These are phyloP conservation scores for Arthromyces matolae DNA, from an alignment of 768 basidiomycete genomes.

Conservation along the genomic window DNA sequence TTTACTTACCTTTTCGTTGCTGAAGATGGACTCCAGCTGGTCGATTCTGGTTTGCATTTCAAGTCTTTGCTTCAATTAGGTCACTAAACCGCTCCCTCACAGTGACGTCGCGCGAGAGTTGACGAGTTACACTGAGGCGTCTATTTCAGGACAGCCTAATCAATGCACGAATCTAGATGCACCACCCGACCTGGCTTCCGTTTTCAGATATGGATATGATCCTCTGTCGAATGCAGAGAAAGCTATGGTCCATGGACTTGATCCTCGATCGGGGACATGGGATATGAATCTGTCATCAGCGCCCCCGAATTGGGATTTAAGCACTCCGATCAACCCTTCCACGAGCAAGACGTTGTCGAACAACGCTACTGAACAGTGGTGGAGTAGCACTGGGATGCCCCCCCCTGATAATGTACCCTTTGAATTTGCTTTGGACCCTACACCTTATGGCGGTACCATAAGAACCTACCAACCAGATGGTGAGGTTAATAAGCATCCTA, in stretches of 20 bases:
- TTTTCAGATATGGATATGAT: not conserved
- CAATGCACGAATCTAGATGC: too few relatives aligned
- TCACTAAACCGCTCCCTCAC: not conserved
- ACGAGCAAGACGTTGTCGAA: not conserved
- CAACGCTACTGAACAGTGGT: not conserved
- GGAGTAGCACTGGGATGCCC: not conserved
- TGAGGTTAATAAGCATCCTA: not conserved
- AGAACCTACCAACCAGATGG: not conserved
- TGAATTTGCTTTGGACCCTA: not conserved
- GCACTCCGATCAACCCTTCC: not conserved
- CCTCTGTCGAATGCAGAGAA: too few relatives aligned
- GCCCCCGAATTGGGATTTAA: not conserved
- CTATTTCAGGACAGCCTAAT: not conserved
- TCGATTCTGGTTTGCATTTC: conserved; percentile 31
- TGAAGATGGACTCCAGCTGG: conserved; percentile 45
- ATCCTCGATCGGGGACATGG: too few relatives aligned
- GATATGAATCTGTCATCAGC: not conserved
- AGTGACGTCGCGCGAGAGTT: conserved; percentile 39
- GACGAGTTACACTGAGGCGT: conserved; percentile 27
- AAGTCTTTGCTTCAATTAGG: not conserved
- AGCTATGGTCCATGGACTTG: too few relatives aligned
- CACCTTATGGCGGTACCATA: not conserved
- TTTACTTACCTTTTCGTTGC: too few relatives aligned
- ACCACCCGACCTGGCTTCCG: not conserved
- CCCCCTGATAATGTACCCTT: not conserved